Conservation (phyloP, 305 asterid genomes). For the Ilex paraguariensis region DNA sequence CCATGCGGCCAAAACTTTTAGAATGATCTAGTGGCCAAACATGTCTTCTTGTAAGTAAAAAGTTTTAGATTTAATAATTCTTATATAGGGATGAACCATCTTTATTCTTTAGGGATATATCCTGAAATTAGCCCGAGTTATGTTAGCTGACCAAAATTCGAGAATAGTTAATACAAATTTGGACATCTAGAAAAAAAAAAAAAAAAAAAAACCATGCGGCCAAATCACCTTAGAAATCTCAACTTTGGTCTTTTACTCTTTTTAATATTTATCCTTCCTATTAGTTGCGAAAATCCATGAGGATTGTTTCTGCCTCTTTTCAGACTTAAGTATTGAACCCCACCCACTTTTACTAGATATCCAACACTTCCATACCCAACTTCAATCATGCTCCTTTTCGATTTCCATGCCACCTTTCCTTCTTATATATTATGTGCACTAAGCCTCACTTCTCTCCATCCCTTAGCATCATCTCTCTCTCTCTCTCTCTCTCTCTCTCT, state of each 20-base stretch:
- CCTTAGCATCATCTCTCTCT: neutral
- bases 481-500: neutral
- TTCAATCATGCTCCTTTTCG: slow-evolving; percentile 23
- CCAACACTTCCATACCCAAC: slow-evolving; percentile 15
- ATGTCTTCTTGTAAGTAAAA: too few relatives aligned
- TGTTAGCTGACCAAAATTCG: too few relatives aligned
- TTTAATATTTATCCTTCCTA: neutral
- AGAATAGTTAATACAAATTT: too few relatives aligned
- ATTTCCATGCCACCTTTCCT: slow-evolving; percentile 17
- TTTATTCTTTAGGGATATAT: too few relatives aligned
- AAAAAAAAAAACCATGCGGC: neutral
- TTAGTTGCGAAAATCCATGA: slow-evolving; percentile 34
- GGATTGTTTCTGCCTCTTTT: slow-evolving; percentile 34
- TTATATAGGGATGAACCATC: too few relatives aligned
- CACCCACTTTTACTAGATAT: slow-evolving; percentile 11
- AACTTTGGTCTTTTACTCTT: neutral
- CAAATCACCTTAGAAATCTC: neutral
- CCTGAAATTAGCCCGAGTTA: too few relatives aligned
- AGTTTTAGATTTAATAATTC: too few relatives aligned
- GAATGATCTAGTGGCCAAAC: too few relatives aligned
- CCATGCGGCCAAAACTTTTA: too few relatives aligned
- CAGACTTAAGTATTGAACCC: slow-evolving; percentile 6
- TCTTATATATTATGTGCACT: slow-evolving; percentile 22
- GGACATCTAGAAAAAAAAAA: too few relatives aligned
- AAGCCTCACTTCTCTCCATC: slow-evolving; percentile 24